A percentile compares a stretch with the other conserved stretches of the same genome.
phyloP scores from a whole-genome alignment of 768 basidiomycete species.

The Boletus eberwhitei region DNA sequence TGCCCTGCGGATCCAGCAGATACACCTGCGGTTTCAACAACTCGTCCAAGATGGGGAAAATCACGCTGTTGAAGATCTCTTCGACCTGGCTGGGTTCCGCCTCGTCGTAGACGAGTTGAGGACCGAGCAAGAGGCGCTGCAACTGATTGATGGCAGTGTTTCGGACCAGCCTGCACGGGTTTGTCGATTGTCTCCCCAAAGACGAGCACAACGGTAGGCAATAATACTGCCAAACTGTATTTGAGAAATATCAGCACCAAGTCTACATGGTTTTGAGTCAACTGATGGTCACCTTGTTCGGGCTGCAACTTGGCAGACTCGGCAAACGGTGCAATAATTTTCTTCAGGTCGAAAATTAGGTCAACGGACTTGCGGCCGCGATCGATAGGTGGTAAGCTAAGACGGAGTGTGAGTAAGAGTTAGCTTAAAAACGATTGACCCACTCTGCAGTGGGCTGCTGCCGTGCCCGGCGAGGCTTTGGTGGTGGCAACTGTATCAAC shows the following conservation, averaged over 20 bases:
- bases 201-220: constrained; percentile 72
- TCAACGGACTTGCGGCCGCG: constrained; percentile 85
- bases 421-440: constrained; percentile 9
- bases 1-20: constrained; percentile 75
- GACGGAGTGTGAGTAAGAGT: not conserved
- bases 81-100: constrained; percentile 62
- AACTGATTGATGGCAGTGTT: constrained; percentile 76
- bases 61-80: constrained; percentile 81
- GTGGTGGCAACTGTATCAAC: constrained; percentile 55
- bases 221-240: constrained; percentile 70
- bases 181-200: constrained; percentile 78
- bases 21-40: constrained; percentile 81
- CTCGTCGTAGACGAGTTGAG: constrained; percentile 59
- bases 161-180: constrained; percentile 79
- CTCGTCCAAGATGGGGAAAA: constrained; percentile 92
- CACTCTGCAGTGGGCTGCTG: constrained; percentile 52
- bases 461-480: constrained; percentile 49
- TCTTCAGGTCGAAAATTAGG: constrained; percentile 69
- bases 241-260: constrained; percentile 16
- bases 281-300: constrained; percentile 24
- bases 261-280: not conserved
- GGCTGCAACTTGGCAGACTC: constrained; percentile 42
- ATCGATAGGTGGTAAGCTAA: constrained; percentile 71
- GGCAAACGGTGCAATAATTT: constrained; percentile 57
- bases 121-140: constrained; percentile 81